Percentiles rank a stretch among this genome's conserved stretches.
Evolutionary conservation across 2,329 filamentous ascomycete species (phyloP).

Genomic region (Colletotrichum karsti): DNA sequence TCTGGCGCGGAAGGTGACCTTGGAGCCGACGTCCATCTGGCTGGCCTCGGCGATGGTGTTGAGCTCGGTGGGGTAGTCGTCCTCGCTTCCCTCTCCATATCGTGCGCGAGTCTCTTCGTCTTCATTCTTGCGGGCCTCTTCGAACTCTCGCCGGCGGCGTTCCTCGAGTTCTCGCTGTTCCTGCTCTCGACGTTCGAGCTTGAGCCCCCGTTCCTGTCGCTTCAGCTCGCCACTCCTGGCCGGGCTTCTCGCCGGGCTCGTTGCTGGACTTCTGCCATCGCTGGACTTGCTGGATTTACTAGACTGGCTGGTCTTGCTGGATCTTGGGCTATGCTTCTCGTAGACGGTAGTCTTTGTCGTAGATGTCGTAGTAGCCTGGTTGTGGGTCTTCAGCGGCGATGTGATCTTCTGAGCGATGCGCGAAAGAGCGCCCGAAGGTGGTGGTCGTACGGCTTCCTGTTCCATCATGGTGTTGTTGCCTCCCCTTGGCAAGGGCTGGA

Average conservation of each 20-base stretch:
- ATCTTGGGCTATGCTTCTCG: slow-evolving; percentile 6
- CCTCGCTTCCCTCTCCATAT: slow-evolving; percentile 16
- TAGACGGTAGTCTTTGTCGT: slow-evolving; percentile 11
- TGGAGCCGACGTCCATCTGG: slow-evolving; percentile 38
- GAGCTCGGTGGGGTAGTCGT: slow-evolving; percentile 13
- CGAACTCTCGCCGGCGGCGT: slow-evolving; percentile 4
- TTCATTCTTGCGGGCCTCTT: slow-evolving; percentile 19
- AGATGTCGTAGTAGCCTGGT: not conserved
- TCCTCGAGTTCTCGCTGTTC: slow-evolving; percentile 17
- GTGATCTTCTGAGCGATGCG: slow-evolving; percentile 27
- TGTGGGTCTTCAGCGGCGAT: slow-evolving; percentile 6
- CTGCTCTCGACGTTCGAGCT: slow-evolving; percentile 10
- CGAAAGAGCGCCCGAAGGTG: slow-evolving; percentile 30
- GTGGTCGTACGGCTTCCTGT: not conserved
- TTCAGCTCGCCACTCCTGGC: slow-evolving; percentile 13
- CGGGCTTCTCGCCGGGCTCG: not conserved
- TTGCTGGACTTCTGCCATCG: not conserved
- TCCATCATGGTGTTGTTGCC: slow-evolving; percentile 8
- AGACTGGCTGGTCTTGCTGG: slow-evolving; percentile 12
- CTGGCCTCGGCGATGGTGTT: slow-evolving; percentile 23
- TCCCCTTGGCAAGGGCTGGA: not conserved
- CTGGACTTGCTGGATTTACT: slow-evolving; percentile 16
- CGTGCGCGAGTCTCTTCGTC: slow-evolving; percentile 23
- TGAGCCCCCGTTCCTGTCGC: slow-evolving; percentile 16
- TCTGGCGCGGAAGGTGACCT: slow-evolving; percentile 58